These are phyloP conservation scores for Annona cherimola DNA, from an alignment of 164 flowering plant species.

Conservation along the genomic window DNA sequence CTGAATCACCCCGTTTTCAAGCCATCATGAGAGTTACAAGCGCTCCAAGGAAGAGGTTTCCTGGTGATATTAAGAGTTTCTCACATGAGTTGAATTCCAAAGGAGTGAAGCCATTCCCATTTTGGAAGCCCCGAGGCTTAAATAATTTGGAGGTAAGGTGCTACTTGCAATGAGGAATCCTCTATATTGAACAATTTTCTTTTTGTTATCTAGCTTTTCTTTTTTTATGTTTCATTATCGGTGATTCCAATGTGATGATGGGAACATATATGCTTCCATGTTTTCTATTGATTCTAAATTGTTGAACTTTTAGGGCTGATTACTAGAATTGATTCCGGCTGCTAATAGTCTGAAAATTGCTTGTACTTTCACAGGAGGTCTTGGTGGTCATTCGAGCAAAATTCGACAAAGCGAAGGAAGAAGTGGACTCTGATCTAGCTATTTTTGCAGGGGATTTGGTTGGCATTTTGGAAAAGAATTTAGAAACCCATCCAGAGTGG, in stretches of 20 bases:
- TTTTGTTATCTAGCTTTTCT: neutral
- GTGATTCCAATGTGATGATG: neutral
- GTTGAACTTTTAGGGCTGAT: neutral
- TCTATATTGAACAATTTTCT: neutral
- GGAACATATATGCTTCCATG: neutral
- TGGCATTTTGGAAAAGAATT: conserved; percentile 86
- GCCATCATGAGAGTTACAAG: conserved; percentile 93
- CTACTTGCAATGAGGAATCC: neutral
- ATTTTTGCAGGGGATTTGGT: conserved; percentile 93
- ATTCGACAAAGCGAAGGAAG: conserved; percentile 99
- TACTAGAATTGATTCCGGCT: neutral
- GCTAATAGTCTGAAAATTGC: neutral
- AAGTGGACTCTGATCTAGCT: conserved; percentile 93
- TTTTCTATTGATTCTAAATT: neutral
- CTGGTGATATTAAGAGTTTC: conserved; percentile 92
- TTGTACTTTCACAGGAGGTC: conserved; percentile 53
- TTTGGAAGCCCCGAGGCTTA: conserved; percentile 95
- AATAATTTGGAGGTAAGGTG: conserved; percentile 77
- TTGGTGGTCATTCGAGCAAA: conserved; percentile 73
- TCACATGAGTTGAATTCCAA: conserved; percentile 98
- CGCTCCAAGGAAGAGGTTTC: conserved; percentile 89
- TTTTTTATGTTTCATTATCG: neutral
- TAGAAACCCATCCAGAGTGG: conserved; percentile 92
- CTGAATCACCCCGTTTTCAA: conserved; percentile 99
- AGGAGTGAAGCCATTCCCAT: conserved; percentile 96